Percentiles rank a stretch among this genome's conserved stretches.
Conservation (phyloP, 306 rosid species). For the Macrotyloma uniflorum region DNA sequence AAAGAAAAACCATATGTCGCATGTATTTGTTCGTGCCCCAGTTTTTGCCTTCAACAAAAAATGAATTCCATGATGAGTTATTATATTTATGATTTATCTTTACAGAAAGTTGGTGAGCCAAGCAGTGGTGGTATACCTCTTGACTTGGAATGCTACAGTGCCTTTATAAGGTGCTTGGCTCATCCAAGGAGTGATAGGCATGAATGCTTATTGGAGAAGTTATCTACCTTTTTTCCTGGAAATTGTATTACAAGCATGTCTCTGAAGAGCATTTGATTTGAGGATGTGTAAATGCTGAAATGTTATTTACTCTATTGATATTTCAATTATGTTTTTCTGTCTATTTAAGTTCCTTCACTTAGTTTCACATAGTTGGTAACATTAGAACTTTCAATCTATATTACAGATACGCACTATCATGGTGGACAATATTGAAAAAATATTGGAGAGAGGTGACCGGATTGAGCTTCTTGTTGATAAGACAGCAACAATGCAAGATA, state of each 20-base stretch:
- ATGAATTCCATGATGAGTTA: not conserved
- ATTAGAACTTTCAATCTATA: slow-evolving; percentile 29
- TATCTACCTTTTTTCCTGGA: not conserved
- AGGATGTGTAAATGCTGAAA: slow-evolving; percentile 24
- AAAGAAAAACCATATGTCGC: not conserved
- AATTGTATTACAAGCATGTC: slow-evolving; percentile 23
- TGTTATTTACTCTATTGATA: slow-evolving; percentile 9
- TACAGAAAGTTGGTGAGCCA: slow-evolving; percentile 23
- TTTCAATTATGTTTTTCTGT: slow-evolving; percentile 4
- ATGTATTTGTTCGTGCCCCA: not conserved
- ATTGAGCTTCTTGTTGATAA: slow-evolving; percentile 97
- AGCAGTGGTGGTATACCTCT: slow-evolving; percentile 12
- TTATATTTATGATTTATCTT: slow-evolving; percentile 8
- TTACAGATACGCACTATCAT: slow-evolving; percentile 89
- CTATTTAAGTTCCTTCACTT: slow-evolving; percentile 20
- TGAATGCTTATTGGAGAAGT: slow-evolving; percentile 30
- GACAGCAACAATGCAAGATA: slow-evolving; percentile 97
- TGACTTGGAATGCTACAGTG: slow-evolving; percentile 5
- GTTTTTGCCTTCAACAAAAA: slow-evolving; percentile 8
- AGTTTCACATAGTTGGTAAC: slow-evolving; percentile 31
- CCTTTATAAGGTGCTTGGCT: slow-evolving; percentile 25
- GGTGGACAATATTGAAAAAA: slow-evolving; percentile 95
- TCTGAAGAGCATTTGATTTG: slow-evolving; percentile 24
- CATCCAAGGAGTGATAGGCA: slow-evolving; percentile 23
- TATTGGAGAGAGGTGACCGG: slow-evolving; percentile 95